Conservation (phyloP, 2,329 filamentous ascomycete genomes). For the Sporothrix euskadiensis region DNA sequence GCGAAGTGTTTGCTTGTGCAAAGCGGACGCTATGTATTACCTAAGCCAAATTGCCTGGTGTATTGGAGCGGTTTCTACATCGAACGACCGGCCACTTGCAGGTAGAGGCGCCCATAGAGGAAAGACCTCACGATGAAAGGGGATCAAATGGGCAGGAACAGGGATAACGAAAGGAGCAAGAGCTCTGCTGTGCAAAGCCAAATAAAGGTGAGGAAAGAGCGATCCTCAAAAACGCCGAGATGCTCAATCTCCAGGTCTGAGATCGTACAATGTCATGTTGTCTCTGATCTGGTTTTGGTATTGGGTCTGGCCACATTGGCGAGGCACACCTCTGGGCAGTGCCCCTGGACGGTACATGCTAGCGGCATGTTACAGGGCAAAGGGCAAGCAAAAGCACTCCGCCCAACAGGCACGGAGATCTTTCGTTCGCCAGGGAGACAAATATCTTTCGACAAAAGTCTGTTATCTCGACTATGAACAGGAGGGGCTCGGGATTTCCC, state of each 20-base stretch:
- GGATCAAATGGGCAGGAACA: background rate
- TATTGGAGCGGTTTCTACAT: slow-evolving; percentile 13
- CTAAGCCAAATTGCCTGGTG: slow-evolving; percentile 30
- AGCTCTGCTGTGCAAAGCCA: background rate
- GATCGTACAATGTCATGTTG: background rate
- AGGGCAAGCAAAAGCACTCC: background rate
- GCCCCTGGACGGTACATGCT: background rate
- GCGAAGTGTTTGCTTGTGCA: slow-evolving; percentile 19
- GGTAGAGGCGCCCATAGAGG: background rate
- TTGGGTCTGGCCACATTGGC: background rate
- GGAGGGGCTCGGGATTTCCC: background rate
- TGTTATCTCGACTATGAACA: background rate
- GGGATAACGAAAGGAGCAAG: background rate
- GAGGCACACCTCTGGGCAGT: background rate
- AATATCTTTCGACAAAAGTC: background rate
- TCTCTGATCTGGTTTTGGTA: background rate
- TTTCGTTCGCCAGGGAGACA: background rate
- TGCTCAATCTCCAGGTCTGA: background rate
- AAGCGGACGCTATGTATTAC: slow-evolving; percentile 31
- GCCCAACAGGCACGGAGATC: background rate
- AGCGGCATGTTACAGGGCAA: background rate
- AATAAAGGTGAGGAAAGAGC: background rate
- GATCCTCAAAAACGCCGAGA: background rate
- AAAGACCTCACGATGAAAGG: too few relatives aligned
- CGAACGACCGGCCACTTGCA: background rate